Evolutionary conservation across 192 early-diverging fungal species (phyloP).

Genomic region (Backusella australiensis): DNA sequence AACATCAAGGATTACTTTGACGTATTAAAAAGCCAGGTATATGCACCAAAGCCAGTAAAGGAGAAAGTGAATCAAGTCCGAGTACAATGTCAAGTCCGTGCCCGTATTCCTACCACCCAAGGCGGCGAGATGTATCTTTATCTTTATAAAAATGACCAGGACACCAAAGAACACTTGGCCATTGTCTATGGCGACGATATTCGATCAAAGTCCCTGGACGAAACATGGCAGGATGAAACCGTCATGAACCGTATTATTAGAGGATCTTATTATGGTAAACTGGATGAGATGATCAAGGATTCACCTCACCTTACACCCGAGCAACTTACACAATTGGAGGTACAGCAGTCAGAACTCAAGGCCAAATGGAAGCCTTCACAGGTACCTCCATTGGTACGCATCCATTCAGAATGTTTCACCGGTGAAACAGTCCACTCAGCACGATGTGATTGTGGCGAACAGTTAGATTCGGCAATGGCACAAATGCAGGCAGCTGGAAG

Average conservation of each 20-base stretch:
- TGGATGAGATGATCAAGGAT: conserved; percentile 42
- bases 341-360: conserved; percentile 26
- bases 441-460: conserved; percentile 95
- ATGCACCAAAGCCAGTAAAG: conserved; percentile 22
- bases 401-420: conserved; percentile 97
- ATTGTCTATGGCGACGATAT: conserved; percentile 91
- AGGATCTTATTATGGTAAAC: conserved; percentile 70
- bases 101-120: conserved; percentile 76
- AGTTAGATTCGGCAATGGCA: conserved; percentile 89
- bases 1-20: conserved; percentile 34
- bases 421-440: conserved; percentile 90
- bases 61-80: conserved; percentile 16
- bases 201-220: conserved; percentile 65
- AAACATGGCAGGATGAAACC: conserved; percentile 62
- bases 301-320: conserved; percentile 8
- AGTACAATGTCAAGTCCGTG: conserved; percentile 61
- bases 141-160: conserved; percentile 80
- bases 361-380: conserved; percentile 8
- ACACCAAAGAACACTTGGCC: conserved; percentile 92
- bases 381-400: conserved; percentile 73
- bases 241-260: conserved; percentile 75
- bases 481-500: conserved; percentile 79
- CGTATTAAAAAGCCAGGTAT: conserved; percentile 31
- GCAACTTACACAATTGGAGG: conserved; percentile 22
- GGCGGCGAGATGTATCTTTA: conserved; percentile 79